Base-by-base conservation (phyloP, 176 grass and related monocot species). In the Sorghum bicolor region DNA sequence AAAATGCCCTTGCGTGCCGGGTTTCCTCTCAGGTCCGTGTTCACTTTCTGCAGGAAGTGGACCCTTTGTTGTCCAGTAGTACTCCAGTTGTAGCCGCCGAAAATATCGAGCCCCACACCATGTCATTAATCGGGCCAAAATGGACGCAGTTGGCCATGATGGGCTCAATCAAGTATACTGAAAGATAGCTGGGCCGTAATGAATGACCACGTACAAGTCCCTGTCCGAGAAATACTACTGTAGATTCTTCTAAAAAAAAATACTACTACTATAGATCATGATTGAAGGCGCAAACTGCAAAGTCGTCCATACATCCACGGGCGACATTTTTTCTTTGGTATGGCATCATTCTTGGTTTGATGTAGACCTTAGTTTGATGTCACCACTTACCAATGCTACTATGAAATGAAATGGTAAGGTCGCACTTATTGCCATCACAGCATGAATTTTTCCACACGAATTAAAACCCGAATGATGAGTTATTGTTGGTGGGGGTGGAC, bases 1-100 rank as follows among this genome's bases (percentile, higher is more conserved):
- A 75, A 70, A 74, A 80, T 90, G 84, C 89, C 80, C 84, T 90
- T 87, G 84, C 84, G 80, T 90, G 75, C 62, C 50, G 74, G 32
- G 8, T 47, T 74, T 79, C 66, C 84, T 74, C 58, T 74, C 58
- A 32, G 37, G 80, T 69, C 74, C 61, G 69, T 61, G 81, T 72
- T 80, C 69, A 28, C 82, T 76, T 74, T 84, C 4, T 78, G 22
- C 38, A 30, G 14, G 86, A 84, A 28, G 28, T 36, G 66, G 53
- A 3, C 15, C 29, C 30, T 76, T 14, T 34, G 29, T 31, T 69
- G 50, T 77, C 44, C 31, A 13, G 73, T 78, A 50, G 15, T 64
- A 67, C 38, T 77, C 44, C 31, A 13, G 73, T 78, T 64, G 15
- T 64, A 67, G 37, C 41, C 20, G 1, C 61, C 25, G 10, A 53